Evolutionary conservation across 2,329 filamentous ascomycete species (phyloP), one percentile per base, ranked within the genome.

Genomic region (Pseudocercospora musae): DNA sequence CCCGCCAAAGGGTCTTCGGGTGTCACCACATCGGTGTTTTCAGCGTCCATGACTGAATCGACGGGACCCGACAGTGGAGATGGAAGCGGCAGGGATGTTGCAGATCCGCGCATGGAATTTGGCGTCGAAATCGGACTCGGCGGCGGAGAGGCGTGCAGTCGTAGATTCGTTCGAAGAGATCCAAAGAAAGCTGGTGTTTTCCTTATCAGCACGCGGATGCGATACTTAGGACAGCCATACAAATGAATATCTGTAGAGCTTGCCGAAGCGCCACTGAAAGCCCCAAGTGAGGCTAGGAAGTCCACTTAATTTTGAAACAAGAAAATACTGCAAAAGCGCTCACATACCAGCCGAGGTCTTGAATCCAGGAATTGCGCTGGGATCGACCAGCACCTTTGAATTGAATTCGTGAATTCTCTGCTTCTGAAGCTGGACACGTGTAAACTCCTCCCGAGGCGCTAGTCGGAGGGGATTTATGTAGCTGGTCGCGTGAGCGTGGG

Each of bases 161-260:
- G 87, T 59, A 95, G 84, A 73, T 95, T 95, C 66, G 89, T 89
- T 69, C 90, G 87, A 15, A 95, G 83, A 69, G 91, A 94, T 60
- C 87, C 89, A 77, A 95, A 89, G 80, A 95, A 95, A 25, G 90
- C 91, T 95, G 25, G 40, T 8, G 20, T 25, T 13, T 18, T 7
- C 37, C 15, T 6, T 2, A 40, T 40, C 37, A 40, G 37, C 37
- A 40, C 6, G 15, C 15, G 37, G 4, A 40, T 40, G 37, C 37
- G 37, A 40, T 40, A 40, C 37, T n/a, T 8, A 9, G n/a, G 15
- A n/a, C 15, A 18, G 5, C 37, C 7, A 3, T n/a, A n/a, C 37
- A 8, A 18, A 40, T 40, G 2, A 40, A 6, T 8, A 40, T n/a
- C 7, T 40, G 37, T n/a, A n/a, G n/a, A 40, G 15, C n/a, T 40